phyloP scores from a whole-genome alignment of 345 rosid species.

The Toxicodendron radicans region DNA sequence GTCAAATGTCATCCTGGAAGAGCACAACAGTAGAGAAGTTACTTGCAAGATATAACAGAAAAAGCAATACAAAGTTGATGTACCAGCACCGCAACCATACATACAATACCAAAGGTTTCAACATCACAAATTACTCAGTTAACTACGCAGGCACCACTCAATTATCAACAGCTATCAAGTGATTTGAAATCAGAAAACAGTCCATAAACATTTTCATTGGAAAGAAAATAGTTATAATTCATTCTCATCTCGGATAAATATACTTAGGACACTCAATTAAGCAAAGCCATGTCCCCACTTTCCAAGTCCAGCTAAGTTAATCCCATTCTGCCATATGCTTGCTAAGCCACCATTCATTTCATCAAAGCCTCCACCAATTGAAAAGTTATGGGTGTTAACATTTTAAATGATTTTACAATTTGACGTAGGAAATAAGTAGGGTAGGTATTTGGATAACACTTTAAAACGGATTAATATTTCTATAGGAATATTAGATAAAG shows the following conservation, averaged over 20 bases:
- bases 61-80: neutral
- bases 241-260: neutral
- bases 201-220: neutral
- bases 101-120: neutral
- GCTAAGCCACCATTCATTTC: neutral
- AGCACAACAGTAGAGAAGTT: slow-evolving; percentile 10
- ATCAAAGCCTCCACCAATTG: neutral
- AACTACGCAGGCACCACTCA: neutral
- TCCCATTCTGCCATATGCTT: neutral
- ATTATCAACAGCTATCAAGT: neutral
- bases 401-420: neutral
- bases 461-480: slow-evolving; percentile 5
- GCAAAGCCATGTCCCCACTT: neutral
- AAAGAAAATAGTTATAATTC: too few relatives aligned
- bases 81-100: neutral
- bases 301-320: slow-evolving; percentile 1
- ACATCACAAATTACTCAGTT: neutral
- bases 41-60: slow-evolving; percentile 1
- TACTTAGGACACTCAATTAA: slow-evolving; percentile 1
- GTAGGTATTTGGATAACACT: neutral
- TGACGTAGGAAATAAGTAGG: neutral
- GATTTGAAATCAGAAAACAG: neutral
- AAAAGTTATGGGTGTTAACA: neutral
- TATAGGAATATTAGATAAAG: neutral
- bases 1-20: slow-evolving; percentile 60